phyloP scores from a whole-genome alignment of 306 rosid species.

The Cucumis hystrix region DNA sequence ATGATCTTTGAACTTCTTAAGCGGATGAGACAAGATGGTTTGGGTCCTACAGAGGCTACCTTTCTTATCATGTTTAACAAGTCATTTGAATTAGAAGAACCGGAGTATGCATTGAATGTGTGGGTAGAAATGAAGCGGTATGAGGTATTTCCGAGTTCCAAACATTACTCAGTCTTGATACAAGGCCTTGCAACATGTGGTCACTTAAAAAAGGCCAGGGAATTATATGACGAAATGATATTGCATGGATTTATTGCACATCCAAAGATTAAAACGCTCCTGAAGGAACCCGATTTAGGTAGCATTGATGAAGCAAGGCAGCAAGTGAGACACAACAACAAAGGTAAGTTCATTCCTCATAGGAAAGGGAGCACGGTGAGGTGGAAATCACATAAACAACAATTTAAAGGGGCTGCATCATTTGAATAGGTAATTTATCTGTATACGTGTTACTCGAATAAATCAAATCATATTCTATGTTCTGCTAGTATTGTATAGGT shows the following conservation, averaged over 20 bases:
- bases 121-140: conserved; percentile 56
- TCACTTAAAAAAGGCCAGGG: conserved; percentile 48
- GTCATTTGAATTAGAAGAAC: conserved; percentile 44
- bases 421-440: conserved; percentile 1
- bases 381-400: conserved; percentile 8
- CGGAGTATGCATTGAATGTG: conserved; percentile 52
- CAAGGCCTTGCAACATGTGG: conserved; percentile 51
- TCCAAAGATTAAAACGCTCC: conserved; percentile 48
- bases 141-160: conserved; percentile 34
- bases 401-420: conserved; percentile 4
- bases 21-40: conserved; percentile 46
- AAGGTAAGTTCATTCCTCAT: conserved; percentile 10
- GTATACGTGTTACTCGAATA: background rate
- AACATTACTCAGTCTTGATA: conserved; percentile 46
- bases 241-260: conserved; percentile 43
- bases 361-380: conserved; percentile 18
- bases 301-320: conserved; percentile 12
- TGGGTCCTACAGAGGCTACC: conserved; percentile 47
- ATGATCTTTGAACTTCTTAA: conserved; percentile 49
- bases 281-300: conserved; percentile 29
- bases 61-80: conserved; percentile 42
- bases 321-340: conserved; percentile 14
- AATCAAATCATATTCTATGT: background rate
- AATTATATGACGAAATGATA: conserved; percentile 48
- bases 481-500: background rate